These are phyloP conservation scores for Crucibulum laeve DNA, from an alignment of 768 basidiomycete species.

Conservation along the genomic window DNA sequence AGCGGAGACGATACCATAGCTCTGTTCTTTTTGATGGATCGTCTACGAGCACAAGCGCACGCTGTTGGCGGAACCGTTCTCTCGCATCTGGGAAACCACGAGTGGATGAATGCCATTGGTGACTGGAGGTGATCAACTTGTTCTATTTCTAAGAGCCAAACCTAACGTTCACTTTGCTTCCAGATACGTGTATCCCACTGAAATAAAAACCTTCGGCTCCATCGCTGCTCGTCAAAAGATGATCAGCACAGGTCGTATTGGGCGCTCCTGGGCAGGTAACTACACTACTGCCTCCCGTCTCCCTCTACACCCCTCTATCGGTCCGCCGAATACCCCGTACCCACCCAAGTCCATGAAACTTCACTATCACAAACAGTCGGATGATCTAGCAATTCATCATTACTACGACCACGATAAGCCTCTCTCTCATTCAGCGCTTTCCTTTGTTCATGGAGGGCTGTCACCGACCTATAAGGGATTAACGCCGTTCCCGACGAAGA, in stretches of 20 bases:
- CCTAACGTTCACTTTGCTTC: slow-evolving; percentile 1
- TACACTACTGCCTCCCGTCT: slow-evolving; percentile 80
- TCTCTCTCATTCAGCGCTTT: slow-evolving; percentile 76
- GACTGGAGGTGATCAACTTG: slow-evolving; percentile 70
- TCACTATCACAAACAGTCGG: slow-evolving; percentile 11
- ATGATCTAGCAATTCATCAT: slow-evolving; percentile 11
- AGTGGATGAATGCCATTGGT: slow-evolving; percentile 90
- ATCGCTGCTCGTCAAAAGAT: slow-evolving; percentile 68
- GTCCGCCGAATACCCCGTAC: slow-evolving; percentile 61
- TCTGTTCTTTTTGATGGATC: slow-evolving; percentile 83
- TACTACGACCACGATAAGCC: slow-evolving; percentile 33
- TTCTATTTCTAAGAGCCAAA: not conserved
- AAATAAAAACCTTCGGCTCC: slow-evolving; percentile 79
- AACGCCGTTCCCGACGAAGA: slow-evolving; percentile 76
- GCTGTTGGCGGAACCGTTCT: slow-evolving; percentile 68
- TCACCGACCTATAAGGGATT: slow-evolving; percentile 72
- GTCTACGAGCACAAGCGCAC: slow-evolving; percentile 70
- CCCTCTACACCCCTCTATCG: slow-evolving; percentile 70
- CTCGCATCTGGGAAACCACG: slow-evolving; percentile 89
- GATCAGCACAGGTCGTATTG: slow-evolving; percentile 73
- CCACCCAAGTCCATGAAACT: slow-evolving; percentile 26
- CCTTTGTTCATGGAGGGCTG: slow-evolving; percentile 93
- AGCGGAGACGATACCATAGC: slow-evolving; percentile 90
- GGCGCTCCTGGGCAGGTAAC: slow-evolving; percentile 79
- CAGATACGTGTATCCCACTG: slow-evolving; percentile 81